phyloP scores from a whole-genome alignment of 306 rosid species.

The Rosa chinensis region DNA sequence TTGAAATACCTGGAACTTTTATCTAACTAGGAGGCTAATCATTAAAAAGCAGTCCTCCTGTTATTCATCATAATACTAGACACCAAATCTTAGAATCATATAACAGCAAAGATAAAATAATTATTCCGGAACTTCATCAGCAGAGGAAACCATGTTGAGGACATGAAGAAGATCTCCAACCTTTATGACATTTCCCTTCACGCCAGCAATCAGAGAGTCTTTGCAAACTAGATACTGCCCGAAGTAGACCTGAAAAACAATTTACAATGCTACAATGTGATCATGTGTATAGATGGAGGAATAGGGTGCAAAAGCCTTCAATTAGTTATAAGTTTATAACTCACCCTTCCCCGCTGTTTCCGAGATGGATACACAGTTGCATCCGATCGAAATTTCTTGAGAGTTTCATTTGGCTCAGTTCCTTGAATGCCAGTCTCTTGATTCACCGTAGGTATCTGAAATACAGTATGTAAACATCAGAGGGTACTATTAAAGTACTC shows the following conservation, averaged over 20 bases:
- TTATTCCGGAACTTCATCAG: slow-evolving; percentile 60
- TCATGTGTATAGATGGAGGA: slow-evolving; percentile 12
- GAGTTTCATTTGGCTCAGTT: slow-evolving; percentile 62
- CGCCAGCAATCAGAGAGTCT: slow-evolving; percentile 32
- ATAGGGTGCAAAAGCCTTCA: slow-evolving; percentile 10
- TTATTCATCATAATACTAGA: neutral
- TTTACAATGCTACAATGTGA: neutral
- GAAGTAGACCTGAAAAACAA: slow-evolving; percentile 63
- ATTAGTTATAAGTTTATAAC: slow-evolving; percentile 26
- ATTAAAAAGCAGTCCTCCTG: neutral
- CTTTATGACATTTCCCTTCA: slow-evolving; percentile 46
- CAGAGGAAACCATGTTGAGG: slow-evolving; percentile 47
- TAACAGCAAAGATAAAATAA: neutral
- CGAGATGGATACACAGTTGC: slow-evolving; percentile 54
- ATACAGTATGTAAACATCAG: slow-evolving; percentile 11
- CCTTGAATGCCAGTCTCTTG: slow-evolving; percentile 72
- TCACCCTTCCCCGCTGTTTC: slow-evolving; percentile 59
- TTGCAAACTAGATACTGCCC: slow-evolving; percentile 82
- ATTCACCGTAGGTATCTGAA: slow-evolving; percentile 68
- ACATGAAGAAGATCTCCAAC: slow-evolving; percentile 67
- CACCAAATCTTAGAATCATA: neutral
- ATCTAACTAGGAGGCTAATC: neutral
- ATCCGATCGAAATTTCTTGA: slow-evolving; percentile 58
- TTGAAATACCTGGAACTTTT: neutral
- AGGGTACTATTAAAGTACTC: slow-evolving; percentile 10